Evolutionary conservation across 1,284 basidiomycete genomes (phyloP), one percentile per base, ranked within the genome.

Genomic region (Baeospora myosura): DNA sequence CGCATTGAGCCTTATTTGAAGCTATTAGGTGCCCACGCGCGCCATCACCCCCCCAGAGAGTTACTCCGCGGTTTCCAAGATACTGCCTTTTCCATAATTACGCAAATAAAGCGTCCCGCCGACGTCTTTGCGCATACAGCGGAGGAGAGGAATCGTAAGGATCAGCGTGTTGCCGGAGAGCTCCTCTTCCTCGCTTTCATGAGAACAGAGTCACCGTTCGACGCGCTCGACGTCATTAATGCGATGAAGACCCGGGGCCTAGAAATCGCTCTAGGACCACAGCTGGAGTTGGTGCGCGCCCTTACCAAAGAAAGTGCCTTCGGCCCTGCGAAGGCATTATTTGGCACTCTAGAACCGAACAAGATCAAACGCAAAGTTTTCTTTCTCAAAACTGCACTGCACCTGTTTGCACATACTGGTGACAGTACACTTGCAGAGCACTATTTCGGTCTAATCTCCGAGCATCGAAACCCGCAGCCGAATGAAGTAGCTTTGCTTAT

Each of bases 351-450:
- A 51, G 26, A 51, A 10, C 50, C 58, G 4, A 40, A 69, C 26
- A 34, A 55, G 17, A 42, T 42, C 29, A 40, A 48, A 28, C 48
- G 52, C 21, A 44, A 42, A 23, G 55, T 55, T 21, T 52, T 49
- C n/a, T 65, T 69, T 47, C 53, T 67, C 22, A 61, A 64, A 22
- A 66, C 65, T 7, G 78, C 73, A 6, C 61, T 84, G 5, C 63
- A 69, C 52, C 57, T 83, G 11, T 66, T 65, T 51, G 63, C 75
- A 7, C 67, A 67, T 31, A 64, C 72, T 49, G 81, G 81, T 20
- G 64, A 81, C 43, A 46, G 59, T 11, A 50, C 48, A 11, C 59
- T 59, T 8, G 68, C 76, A 0, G 59, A 77, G 41, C 51, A 61
- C 18, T 69, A 64, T 49, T 81, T 69, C 49, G 48, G 60, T 28